Conservation (phyloP, 805 yeast species). For the Cyberlindnera suaveolens region DNA sequence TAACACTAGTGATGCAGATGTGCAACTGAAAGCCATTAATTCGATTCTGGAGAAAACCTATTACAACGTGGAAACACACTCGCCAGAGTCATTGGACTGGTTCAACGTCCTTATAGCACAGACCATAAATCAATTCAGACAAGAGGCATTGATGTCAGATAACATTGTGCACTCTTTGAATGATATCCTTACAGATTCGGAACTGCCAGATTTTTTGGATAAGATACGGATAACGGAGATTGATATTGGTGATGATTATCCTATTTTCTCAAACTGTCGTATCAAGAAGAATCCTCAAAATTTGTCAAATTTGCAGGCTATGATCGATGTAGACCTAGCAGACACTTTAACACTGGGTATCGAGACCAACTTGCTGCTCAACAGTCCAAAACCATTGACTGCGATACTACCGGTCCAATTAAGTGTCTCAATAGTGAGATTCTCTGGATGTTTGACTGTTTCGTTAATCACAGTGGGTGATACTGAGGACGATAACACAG, state of each 20-base stretch:
- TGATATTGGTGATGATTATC: slow-evolving; percentile 91
- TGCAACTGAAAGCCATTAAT: slow-evolving; percentile 23
- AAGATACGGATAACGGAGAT: slow-evolving; percentile 76
- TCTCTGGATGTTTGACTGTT: slow-evolving; percentile 84
- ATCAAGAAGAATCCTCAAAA: slow-evolving; percentile 53
- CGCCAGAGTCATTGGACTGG: slow-evolving; percentile 94
- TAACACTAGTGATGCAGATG: slow-evolving; percentile 14
- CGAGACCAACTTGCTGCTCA: slow-evolving; percentile 70
- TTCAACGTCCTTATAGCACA: slow-evolving; percentile 92
- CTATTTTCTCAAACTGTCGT: slow-evolving; percentile 90
- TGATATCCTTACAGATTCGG: slow-evolving; percentile 50
- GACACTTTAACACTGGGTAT: slow-evolving; percentile 84
- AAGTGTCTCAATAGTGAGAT: slow-evolving; percentile 82
- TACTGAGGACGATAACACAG: slow-evolving; percentile 9
- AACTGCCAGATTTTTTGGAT: slow-evolving; percentile 77
- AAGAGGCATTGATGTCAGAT: slow-evolving; percentile 83
- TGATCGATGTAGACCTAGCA: slow-evolving; percentile 83
- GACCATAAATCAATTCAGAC: slow-evolving; percentile 75
- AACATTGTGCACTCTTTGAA: slow-evolving; percentile 78
- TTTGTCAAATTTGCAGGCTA: slow-evolving; percentile 60
- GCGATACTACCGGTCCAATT: slow-evolving; percentile 84
- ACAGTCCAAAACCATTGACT: slow-evolving; percentile 76
- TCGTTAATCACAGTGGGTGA: slow-evolving; percentile 33
- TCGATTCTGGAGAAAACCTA: slow-evolving; percentile 83
- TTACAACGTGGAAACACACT: slow-evolving; percentile 82